Conservation (phyloP, 2,329 filamentous ascomycete species). For the Aspergillus novoparasiticus region DNA sequence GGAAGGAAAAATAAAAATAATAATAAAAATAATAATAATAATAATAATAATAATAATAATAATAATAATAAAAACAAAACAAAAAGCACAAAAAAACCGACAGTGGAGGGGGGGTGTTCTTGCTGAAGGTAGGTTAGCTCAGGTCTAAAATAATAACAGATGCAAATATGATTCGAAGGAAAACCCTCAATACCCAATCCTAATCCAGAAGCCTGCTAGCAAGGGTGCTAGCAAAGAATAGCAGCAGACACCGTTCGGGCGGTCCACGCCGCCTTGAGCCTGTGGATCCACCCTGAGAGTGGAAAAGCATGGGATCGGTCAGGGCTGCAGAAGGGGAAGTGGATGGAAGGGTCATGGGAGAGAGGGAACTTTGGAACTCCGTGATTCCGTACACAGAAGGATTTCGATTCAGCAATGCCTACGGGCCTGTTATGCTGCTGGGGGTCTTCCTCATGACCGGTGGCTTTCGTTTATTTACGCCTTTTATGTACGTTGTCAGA, state of each 20-base stretch:
- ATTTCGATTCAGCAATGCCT: background rate
- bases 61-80: background rate
- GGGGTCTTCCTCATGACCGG: background rate
- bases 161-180: background rate
- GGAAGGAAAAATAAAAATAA: background rate
- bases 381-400: background rate
- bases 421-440: background rate
- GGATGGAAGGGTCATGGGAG: conserved; percentile 8
- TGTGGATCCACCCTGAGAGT: conserved; percentile 18
- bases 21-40: conserved; percentile 4
- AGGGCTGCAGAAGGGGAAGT: conserved; percentile 11
- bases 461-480: background rate
- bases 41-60: conserved; percentile 6
- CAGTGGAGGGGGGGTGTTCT: conserved; percentile 16
- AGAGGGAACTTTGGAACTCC: conserved; percentile 3
- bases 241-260: conserved; percentile 22
- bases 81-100: conserved; percentile 6
- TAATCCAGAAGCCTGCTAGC: conserved; percentile 16
- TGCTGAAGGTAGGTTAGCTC: conserved; percentile 17
- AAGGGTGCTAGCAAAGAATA: conserved; percentile 14
- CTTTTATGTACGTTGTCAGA: background rate
- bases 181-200: conserved; percentile 11
- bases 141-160: conserved; percentile 13
- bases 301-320: conserved; percentile 14
- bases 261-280: conserved; percentile 22